Evolutionary conservation across 352 stramenopile genomes (phyloP), one percentile per base, ranked within the genome.

Genomic region (Phytophthora capsici): DNA sequence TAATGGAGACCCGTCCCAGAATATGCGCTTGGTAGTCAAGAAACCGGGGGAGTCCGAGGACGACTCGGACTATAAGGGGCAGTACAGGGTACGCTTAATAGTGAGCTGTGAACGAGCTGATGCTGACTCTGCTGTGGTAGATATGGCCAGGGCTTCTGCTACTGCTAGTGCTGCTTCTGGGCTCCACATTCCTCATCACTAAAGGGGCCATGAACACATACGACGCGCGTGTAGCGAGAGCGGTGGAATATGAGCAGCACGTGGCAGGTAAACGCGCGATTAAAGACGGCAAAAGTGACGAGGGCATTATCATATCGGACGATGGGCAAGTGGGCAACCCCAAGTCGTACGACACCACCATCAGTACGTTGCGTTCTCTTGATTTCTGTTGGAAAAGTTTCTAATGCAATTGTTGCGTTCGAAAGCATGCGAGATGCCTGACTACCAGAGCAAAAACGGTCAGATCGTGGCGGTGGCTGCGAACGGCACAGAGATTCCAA

Each of bases 391-490:
- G 32, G 37, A 49, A 19, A 32, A 25, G n/a, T 12, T 40, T 67
- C 41, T 46, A 25, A 45, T 20, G 7, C 19, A 45, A 40, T 46
- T 34, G 7, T 13, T 30, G 25, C 52, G 14, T 32, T 6, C 26
- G 46, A 17, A 32, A 85, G 75, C 56, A 3, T 94, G 86, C 38
- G 75, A 87, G 50, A 56, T 88, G 57, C 81, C 83, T 9, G 77
- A 94, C 51, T 94, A 91, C 62, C 70, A 88, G 58, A 93, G 77
- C 64, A 91, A 93, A 67, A 82, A 91, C 41, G 85, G 85, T 4
- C 60, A 80, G 23, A 69, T 93, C 19, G 65, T 76, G 16, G 80
- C 83, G 1, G 77, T 92, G 23, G 58, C 85, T 6, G 54, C 67
- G 13, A 93, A 93, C 57, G 82, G 85, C n/a, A 91, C 82, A 0